Evolutionary conservation across 306 rosid species (phyloP).

Genomic region (Myrica gale): DNA sequence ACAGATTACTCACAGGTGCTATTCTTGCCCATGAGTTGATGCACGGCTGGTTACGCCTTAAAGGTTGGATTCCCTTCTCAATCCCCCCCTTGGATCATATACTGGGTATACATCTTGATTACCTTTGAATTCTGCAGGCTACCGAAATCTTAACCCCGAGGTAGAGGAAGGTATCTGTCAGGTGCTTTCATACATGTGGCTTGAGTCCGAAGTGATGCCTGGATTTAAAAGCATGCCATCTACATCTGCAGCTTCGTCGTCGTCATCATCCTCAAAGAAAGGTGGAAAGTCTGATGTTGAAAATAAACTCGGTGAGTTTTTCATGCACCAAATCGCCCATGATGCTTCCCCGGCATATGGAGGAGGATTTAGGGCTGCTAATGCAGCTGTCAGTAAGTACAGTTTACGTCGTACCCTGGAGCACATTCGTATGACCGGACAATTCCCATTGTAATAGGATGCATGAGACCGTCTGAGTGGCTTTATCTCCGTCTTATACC

Average conservation of each 20-base stretch:
- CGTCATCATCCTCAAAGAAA: slow-evolving; percentile 66
- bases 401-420: slow-evolving; percentile 79
- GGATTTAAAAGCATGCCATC: slow-evolving; percentile 54
- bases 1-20: slow-evolving; percentile 94
- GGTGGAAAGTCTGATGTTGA: slow-evolving; percentile 73
- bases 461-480: neutral
- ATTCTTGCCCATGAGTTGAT: slow-evolving; percentile 97
- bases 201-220: slow-evolving; percentile 92
- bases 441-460: slow-evolving; percentile 56
- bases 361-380: slow-evolving; percentile 88
- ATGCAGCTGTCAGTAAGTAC: slow-evolving; percentile 73
- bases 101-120: slow-evolving; percentile 1
- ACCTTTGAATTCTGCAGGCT: slow-evolving; percentile 49
- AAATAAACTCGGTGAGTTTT: slow-evolving; percentile 81
- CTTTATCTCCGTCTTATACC: neutral
- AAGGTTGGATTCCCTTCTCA: slow-evolving; percentile 48
- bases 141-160: slow-evolving; percentile 74
- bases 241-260: slow-evolving; percentile 58
- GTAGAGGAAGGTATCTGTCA: slow-evolving; percentile 99
- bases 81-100: slow-evolving; percentile 3
- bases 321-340: slow-evolving; percentile 76
- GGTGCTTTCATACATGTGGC: slow-evolving; percentile 94
- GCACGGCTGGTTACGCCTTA: slow-evolving; percentile 98
- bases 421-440: slow-evolving; percentile 74
- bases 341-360: slow-evolving; percentile 94